phyloP scores from a whole-genome alignment of 306 rosid genomes.

The Corylus avellana region DNA sequence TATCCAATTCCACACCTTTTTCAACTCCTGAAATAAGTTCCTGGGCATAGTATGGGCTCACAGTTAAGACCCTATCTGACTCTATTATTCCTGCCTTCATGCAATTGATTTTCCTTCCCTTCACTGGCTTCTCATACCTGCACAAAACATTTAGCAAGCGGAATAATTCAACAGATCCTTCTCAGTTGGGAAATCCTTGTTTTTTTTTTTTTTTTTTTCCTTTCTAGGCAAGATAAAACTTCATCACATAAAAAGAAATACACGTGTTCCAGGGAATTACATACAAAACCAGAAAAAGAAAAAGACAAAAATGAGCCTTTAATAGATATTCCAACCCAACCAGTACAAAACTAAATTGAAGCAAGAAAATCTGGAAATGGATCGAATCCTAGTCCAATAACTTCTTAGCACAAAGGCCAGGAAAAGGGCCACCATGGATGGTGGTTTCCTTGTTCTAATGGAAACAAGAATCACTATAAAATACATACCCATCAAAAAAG shows the following conservation, averaged over 20 bases:
- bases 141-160: not conserved
- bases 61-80: slow-evolving; percentile 59
- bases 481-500: slow-evolving; percentile 72
- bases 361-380: too few species aligned
- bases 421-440: too few species aligned
- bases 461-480: not conserved
- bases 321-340: too few species aligned
- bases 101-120: slow-evolving; percentile 83
- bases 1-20: slow-evolving; percentile 69
- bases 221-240: too few species aligned
- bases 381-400: too few species aligned
- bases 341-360: too few species aligned
- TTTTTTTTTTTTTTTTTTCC: too few species aligned
- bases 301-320: too few species aligned
- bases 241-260: too few species aligned
- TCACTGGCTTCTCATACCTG: slow-evolving; percentile 59
- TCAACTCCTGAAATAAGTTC: slow-evolving; percentile 62
- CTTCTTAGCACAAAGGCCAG: too few species aligned
- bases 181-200: not conserved
- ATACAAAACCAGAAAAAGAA: too few species aligned
- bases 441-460: not conserved
- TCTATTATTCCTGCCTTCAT: slow-evolving; percentile 73
- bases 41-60: slow-evolving; percentile 75
- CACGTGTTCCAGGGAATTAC: too few species aligned
- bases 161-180: not conserved